Base-by-base conservation (phyloP, 2,329 filamentous ascomycete species). In the Chaetomiaceae sp. region DNA sequence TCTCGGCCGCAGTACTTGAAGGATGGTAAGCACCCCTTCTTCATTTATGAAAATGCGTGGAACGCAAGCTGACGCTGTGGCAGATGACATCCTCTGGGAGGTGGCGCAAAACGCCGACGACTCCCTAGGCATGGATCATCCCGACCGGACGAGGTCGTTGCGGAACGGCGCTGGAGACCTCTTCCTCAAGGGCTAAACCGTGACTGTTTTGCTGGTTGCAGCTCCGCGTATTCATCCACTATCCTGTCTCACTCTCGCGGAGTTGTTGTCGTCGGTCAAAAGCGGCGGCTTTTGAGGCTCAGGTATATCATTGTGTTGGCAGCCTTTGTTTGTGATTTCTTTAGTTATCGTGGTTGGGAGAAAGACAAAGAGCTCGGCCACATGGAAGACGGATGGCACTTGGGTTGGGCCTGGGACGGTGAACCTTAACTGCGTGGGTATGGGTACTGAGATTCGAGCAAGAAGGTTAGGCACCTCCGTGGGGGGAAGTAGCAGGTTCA, bases 1-100 rank as follows among this genome's bases (percentile, higher is more conserved):
- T 83, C 86, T 34, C 89, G 86, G 64, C 86, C 90, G 21, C 79
- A 82, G 53, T 95, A 95, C 71, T 74, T 99, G 41, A 83, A 86
- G 59, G 93, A 97, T 71, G 90, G 92, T 96, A 73, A 76, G 84
- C 67, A 8, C 17, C 13, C 13, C 9, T 5, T 16, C 21, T 33
- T n/a, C 5, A 14, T 3, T 33, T 6, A n/a, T n/a, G 16, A 16
- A 7, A 3, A 14, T 3, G 31, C 14, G 30, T 33, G 30, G 12
- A 5, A 5, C 8, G 30, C 10, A 2, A 37, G 33, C 62, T 64
- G 48, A 63, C 67, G 64, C 57, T 12, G 3, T 2, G 66, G 7
- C 51, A 86, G 81, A 83, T 58, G 77, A 84, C 61, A 69, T 82
- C 44, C 66, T 86, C 21, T 83, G 70, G 71, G 76, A 74, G 48